These are phyloP conservation scores for Trichoderma parareesei DNA, from an alignment of 495 filamentous ascomycete species.

Conservation along the genomic window DNA sequence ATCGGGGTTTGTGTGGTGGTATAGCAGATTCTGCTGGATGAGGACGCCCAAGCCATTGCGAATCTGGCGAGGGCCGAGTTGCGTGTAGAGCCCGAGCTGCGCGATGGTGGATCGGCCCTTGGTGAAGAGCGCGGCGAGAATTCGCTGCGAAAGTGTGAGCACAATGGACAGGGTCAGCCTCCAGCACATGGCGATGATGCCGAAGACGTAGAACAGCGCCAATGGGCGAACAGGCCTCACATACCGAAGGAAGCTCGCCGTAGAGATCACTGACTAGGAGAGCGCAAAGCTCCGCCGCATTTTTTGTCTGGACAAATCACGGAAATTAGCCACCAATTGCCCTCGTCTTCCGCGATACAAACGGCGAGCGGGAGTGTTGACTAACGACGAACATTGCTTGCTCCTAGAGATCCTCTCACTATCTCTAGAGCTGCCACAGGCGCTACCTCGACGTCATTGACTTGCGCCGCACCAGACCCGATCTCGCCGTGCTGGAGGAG, in stretches of 20 bases:
- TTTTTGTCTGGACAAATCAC: slow-evolving; percentile 36
- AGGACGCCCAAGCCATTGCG: slow-evolving; percentile 74
- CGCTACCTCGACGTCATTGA: slow-evolving; percentile 60
- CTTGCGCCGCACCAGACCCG: slow-evolving; percentile 11
- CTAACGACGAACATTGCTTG: slow-evolving; percentile 38
- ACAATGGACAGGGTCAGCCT: not conserved
- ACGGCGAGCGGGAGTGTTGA: slow-evolving; percentile 13
- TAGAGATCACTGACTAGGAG: slow-evolving; percentile 83
- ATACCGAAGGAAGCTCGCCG: slow-evolving; percentile 83
- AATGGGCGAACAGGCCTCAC: slow-evolving; percentile 24
- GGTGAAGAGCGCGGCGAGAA: slow-evolving; percentile 70
- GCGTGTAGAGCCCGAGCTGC: slow-evolving; percentile 58
- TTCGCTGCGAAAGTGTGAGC: slow-evolving; percentile 40
- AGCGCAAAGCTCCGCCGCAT: slow-evolving; percentile 72
- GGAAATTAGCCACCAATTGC: slow-evolving; percentile 12
- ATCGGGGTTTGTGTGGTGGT: slow-evolving; percentile 58
- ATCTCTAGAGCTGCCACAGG: slow-evolving; percentile 61
- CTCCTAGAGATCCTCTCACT: slow-evolving; percentile 62
- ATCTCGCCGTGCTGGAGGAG: slow-evolving; percentile 5
- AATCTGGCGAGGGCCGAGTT: slow-evolving; percentile 58
- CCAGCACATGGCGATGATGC: not conserved
- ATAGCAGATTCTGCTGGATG: slow-evolving; percentile 79
- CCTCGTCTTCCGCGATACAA: slow-evolving; percentile 8
- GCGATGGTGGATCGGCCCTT: slow-evolving; percentile 67
- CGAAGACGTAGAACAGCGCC: not conserved